Conservation (phyloP, 1,139 yeast genomes). For the Protomyces macrosporus region DNA sequence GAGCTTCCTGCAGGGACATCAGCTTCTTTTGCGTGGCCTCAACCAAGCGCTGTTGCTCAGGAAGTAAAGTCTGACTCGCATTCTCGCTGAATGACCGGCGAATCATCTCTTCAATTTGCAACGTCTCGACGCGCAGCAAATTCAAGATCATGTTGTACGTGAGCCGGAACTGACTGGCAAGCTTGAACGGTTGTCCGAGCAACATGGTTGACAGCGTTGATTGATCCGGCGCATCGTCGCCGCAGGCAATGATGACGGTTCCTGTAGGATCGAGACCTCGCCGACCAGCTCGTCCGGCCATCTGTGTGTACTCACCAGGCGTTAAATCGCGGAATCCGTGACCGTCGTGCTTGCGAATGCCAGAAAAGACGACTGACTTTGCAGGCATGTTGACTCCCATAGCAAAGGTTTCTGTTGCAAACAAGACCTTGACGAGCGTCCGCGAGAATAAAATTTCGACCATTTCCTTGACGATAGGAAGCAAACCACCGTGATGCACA, state of each 20-base stretch:
- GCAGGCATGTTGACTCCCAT: constrained; percentile 98
- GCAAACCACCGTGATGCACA: constrained; percentile 92
- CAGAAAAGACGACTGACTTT: constrained; percentile 87
- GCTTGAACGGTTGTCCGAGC: constrained; percentile 80
- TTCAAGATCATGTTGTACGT: constrained; percentile 95
- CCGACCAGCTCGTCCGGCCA: constrained; percentile 99
- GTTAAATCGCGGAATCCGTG: constrained; percentile 68
- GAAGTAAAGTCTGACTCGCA: constrained; percentile 74
- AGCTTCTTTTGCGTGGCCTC: constrained; percentile 51
- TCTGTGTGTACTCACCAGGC: constrained; percentile 97
- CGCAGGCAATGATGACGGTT: constrained; percentile 88
- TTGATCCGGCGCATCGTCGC: constrained; percentile 52
- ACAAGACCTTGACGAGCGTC: constrained; percentile 78
- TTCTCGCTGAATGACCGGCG: constrained; percentile 93
- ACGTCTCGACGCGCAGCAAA: constrained; percentile 82
- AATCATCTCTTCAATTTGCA: constrained; percentile 94
- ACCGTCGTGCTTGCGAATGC: constrained; percentile 85
- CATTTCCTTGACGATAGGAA: constrained; percentile 92
- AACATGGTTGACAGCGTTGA: constrained; percentile 65
- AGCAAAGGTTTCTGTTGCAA: constrained; percentile 97
- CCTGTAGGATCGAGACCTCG: constrained; percentile 93
- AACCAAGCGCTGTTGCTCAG: constrained; percentile 73
- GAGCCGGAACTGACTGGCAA: constrained; percentile 84
- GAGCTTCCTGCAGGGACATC: constrained; percentile 41
- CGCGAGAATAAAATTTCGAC: constrained; percentile 87